Evolutionary conservation across 2,329 filamentous ascomycete species (phyloP).

Genomic region (Aspergillus caelatus): DNA sequence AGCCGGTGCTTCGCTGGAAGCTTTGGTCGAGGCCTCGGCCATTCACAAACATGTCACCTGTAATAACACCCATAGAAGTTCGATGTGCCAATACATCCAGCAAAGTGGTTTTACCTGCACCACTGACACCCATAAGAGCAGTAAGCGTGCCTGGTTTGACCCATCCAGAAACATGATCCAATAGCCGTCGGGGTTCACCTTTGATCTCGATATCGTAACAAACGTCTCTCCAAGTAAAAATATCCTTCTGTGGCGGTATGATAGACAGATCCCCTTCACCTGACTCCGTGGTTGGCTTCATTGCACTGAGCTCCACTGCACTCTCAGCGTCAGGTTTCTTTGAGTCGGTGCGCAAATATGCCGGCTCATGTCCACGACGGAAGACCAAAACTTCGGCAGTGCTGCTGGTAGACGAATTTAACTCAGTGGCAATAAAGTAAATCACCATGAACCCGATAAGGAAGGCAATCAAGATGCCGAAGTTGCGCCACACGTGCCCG

Average conservation of each 20-base stretch:
- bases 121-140: slow-evolving; percentile 85
- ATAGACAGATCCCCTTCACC: slow-evolving; percentile 47
- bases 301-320: slow-evolving; percentile 1
- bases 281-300: slow-evolving; percentile 5
- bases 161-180: slow-evolving; percentile 87
- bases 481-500: slow-evolving; percentile 67
- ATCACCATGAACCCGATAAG: slow-evolving; percentile 60
- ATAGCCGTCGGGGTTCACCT: slow-evolving; percentile 69
- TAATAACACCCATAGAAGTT: slow-evolving; percentile 82
- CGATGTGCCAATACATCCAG: slow-evolving; percentile 82
- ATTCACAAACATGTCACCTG: slow-evolving; percentile 80
- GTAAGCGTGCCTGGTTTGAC: slow-evolving; percentile 89
- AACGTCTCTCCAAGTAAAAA: slow-evolving; percentile 80
- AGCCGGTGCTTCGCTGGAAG: slow-evolving; percentile 39
- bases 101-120: slow-evolving; percentile 87
- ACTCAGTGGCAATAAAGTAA: slow-evolving; percentile 56
- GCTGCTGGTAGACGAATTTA: slow-evolving; percentile 65
- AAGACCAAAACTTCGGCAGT: slow-evolving; percentile 79
- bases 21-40: slow-evolving; percentile 65
- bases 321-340: slow-evolving; percentile 9
- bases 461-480: slow-evolving; percentile 69
- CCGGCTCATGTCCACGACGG: slow-evolving; percentile 55
- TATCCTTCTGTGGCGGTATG: slow-evolving; percentile 59
- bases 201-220: slow-evolving; percentile 67
- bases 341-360: slow-evolving; percentile 10